phyloP scores from a whole-genome alignment of 2,329 filamentous ascomycete species.

The Bertia moriformis region DNA sequence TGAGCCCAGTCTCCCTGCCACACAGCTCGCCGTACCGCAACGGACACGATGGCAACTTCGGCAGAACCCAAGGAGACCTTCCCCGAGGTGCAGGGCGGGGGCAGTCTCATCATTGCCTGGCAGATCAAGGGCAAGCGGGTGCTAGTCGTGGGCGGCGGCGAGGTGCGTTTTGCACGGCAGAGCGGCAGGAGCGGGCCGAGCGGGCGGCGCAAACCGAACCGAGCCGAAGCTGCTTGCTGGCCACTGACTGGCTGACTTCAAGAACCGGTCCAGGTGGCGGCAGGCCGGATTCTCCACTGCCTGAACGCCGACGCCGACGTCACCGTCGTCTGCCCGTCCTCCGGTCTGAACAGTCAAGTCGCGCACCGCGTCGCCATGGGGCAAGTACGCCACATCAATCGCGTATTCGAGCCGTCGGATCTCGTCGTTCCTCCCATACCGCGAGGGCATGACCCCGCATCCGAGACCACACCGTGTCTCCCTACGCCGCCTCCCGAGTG shows the following conservation, averaged over 20 bases:
- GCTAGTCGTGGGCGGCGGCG: conserved; percentile 86
- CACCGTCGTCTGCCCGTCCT: conserved; percentile 65
- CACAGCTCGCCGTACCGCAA: conserved; percentile 2
- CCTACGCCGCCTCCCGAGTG: no score
- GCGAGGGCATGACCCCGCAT: conserved; percentile 3
- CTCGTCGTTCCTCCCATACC: conserved; percentile 41
- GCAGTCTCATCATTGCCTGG: conserved; percentile 89
- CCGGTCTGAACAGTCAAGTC: conserved; percentile 79
- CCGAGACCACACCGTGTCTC: conserved; percentile 9
- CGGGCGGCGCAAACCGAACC: not conserved
- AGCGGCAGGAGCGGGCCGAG: not conserved
- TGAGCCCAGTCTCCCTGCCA: conserved; percentile 4
- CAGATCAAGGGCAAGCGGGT: conserved; percentile 80
- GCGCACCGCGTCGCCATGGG: conserved; percentile 61
- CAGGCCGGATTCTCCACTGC: conserved; percentile 81
- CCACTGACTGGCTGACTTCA: conserved; percentile 10
- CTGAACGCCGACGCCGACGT: conserved; percentile 90
- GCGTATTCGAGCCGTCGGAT: conserved; percentile 73
- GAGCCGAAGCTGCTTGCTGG: not conserved
- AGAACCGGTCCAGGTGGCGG: conserved; percentile 83
- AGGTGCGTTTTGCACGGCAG: conserved; percentile 57
- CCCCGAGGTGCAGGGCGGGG: conserved; percentile 73
- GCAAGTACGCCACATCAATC: conserved; percentile 69
- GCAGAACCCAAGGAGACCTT: conserved; percentile 39
- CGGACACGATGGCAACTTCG: conserved; percentile 3